Evolutionary conservation across 139 green algal species (phyloP).

Genomic region (Haematococcus sp.): DNA sequence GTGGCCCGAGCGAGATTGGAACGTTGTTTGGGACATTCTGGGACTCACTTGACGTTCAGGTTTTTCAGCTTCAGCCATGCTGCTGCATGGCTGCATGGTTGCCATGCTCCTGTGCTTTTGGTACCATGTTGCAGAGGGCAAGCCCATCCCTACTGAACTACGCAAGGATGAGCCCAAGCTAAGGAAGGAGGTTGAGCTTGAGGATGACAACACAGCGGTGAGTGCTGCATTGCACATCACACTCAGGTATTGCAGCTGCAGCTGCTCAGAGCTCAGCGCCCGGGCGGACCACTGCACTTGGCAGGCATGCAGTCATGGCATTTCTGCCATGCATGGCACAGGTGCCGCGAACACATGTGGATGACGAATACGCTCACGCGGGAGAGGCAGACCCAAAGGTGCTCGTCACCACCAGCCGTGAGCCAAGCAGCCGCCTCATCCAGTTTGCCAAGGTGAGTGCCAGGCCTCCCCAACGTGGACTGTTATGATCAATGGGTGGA

Average conservation of each 20-base stretch:
- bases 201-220: constrained; percentile 95
- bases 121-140: constrained; percentile 78
- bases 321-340: background rate
- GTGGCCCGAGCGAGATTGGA: too few species aligned
- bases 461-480: too few species aligned
- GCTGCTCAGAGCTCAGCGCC: too few species aligned
- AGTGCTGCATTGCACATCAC: background rate
- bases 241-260: background rate
- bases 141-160: constrained; percentile 95
- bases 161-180: constrained; percentile 75
- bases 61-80: background rate
- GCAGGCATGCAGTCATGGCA: too few species aligned
- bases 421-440: constrained; percentile 84
- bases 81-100: background rate
- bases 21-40: too few species aligned
- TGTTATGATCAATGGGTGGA: too few species aligned
- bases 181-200: constrained; percentile 81
- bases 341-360: constrained; percentile 71
- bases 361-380: constrained; percentile 96
- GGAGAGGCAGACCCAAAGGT: constrained; percentile 86
- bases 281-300: too few species aligned
- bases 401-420: constrained; percentile 91
- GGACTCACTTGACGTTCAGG: too few species aligned
- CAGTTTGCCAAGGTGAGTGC: constrained; percentile 91
- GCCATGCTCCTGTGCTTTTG: background rate